Base-by-base conservation (phyloP, 2,329 filamentous ascomycete genomes). In the Colletotrichum sp. region DNA sequence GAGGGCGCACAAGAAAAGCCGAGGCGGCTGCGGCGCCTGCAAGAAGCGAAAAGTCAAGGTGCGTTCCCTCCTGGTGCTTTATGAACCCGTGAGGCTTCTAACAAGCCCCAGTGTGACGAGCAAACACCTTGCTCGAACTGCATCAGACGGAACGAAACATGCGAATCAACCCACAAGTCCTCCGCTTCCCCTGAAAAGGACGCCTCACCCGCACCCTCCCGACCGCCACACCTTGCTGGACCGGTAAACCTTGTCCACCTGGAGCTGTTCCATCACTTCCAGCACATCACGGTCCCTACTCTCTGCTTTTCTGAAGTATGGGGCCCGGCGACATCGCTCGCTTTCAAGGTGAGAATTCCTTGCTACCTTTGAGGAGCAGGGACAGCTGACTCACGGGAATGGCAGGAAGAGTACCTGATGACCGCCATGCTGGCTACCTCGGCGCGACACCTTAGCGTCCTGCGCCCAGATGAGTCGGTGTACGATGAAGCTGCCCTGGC, bases 261-360 rank as follows among this genome's bases (percentile, higher is more conserved):
- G 71, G 80, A 83, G 65, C 78, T 83, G 32, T 80, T 83, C 72
- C 76, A 82, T 73, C 81, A 83, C 75, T 83, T 82, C 62, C 78
- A 81, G 28, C 76, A 78, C 15, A 48, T 72, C 21, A 82, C 80
- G 18, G 65, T 78, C 6, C 71, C 76, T 15, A 82, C 80, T 12
- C 77, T 83, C 21, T 71, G 79, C 55, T 83, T 83, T 68, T 38
- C 73, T 21, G 76, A 79, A 18, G 73, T 82, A 13, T 83, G 82
- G 82, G 76, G 77, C 2, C 71, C 76, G 5, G 78, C 82, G 56
- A 66, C 82, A 13, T 79, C 79, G 64, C 76, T 79, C 9, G 78
- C 80, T 9, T 82, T 83, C 70, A 77, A 80, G 52, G 80, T 82
- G 73, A 6, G 77, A 16, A 13, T 13, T 16, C 26, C 7, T 24